phyloP scores from a whole-genome alignment of 2,329 filamentous ascomycete species.

The Colletotrichum tropicale region DNA sequence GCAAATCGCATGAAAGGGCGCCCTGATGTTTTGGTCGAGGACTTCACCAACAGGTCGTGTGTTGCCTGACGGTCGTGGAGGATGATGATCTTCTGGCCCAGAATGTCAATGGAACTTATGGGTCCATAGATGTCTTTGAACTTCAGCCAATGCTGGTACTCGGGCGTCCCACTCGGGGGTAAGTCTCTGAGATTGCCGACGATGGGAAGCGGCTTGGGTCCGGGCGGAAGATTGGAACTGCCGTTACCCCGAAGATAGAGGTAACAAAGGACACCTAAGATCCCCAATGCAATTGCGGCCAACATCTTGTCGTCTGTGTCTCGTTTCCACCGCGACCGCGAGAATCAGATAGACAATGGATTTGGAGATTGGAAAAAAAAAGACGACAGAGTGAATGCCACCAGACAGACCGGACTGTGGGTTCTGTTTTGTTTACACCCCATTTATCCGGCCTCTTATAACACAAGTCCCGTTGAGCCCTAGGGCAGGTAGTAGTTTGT shows the following conservation, averaged over 20 bases:
- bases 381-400: background rate
- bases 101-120: constrained; percentile 35
- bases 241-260: background rate
- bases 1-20: background rate
- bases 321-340: background rate
- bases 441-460: background rate
- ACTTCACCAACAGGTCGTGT: background rate
- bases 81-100: constrained; percentile 45
- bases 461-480: background rate
- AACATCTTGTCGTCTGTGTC: background rate
- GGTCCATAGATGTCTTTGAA: constrained; percentile 36
- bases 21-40: background rate
- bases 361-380: too few relatives aligned
- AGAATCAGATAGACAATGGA: background rate
- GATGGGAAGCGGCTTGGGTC: constrained; percentile 38
- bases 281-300: background rate
- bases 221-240: constrained; percentile 22
- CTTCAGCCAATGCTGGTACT: constrained; percentile 37
- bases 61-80: background rate
- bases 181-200: constrained; percentile 51
- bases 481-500: background rate
- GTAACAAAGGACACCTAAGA: background rate
- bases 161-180: constrained; percentile 33
- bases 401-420: background rate
- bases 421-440: background rate